Conservation (phyloP, 2,329 filamentous ascomycete genomes). For the Lachnellula cervina region DNA sequence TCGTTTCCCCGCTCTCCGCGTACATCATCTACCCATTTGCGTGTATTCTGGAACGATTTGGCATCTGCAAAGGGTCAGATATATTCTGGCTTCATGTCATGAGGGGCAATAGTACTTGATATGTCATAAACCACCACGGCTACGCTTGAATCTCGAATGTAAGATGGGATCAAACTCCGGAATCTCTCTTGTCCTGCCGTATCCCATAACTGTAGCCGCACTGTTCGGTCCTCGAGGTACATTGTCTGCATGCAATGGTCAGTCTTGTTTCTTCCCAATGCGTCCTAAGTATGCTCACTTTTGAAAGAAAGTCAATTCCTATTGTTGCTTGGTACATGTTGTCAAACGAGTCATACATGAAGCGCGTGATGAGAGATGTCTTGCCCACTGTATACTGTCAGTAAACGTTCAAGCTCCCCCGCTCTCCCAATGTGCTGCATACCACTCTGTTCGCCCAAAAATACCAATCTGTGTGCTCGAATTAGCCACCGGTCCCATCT, state of each 20-base stretch:
- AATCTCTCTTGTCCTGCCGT: slow-evolving; percentile 97
- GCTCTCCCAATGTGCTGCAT: slow-evolving; percentile 39
- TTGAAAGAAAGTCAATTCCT: slow-evolving; percentile 98
- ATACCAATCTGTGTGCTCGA: slow-evolving; percentile 67
- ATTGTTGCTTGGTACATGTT: slow-evolving; percentile 99
- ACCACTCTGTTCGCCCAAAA: slow-evolving; percentile 98
- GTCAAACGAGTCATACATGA: slow-evolving; percentile 99
- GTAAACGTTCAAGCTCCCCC: slow-evolving; percentile 7
- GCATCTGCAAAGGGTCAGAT: slow-evolving; percentile 51
- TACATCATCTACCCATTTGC: slow-evolving; percentile 99
- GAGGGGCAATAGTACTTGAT: slow-evolving; percentile 57
- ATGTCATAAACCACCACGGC: slow-evolving; percentile 99
- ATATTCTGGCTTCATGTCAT: background rate
- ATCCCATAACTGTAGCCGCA: slow-evolving; percentile 96
- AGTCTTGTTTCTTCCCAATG: slow-evolving; percentile 10
- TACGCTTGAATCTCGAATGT: slow-evolving; percentile 96
- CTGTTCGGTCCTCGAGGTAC: slow-evolving; percentile 98
- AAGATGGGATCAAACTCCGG: slow-evolving; percentile 92
- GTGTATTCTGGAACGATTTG: slow-evolving; percentile 97
- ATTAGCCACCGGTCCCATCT: slow-evolving; percentile 15
- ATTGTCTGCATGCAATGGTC: slow-evolving; percentile 63
- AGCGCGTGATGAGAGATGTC: slow-evolving; percentile 95
- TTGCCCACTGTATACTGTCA: slow-evolving; percentile 72
- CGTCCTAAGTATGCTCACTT: slow-evolving; percentile 52
- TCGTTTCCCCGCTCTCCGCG: slow-evolving; percentile 94